These are phyloP conservation scores for Tylopilus balloui DNA, from an alignment of 768 basidiomycete genomes.

Conservation along the genomic window DNA sequence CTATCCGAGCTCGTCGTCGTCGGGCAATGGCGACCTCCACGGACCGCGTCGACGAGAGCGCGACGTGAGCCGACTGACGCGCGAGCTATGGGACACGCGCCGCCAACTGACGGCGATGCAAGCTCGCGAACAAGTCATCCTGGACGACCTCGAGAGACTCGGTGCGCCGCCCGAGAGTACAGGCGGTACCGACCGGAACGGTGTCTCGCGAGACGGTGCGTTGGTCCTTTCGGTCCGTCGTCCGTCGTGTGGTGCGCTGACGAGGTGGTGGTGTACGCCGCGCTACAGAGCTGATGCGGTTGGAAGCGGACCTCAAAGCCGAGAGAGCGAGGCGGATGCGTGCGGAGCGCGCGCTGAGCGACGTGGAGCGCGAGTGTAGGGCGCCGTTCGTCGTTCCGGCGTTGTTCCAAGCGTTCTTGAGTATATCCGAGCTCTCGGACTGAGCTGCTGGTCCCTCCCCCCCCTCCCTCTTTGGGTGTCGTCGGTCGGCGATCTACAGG, in stretches of 20 bases:
- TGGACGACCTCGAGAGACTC: conserved; percentile 20
- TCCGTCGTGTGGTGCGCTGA: too few species aligned
- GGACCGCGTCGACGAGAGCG: background rate
- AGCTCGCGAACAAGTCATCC: conserved; percentile 22
- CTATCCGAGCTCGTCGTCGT: background rate
- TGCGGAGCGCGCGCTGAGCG: conserved; percentile 42
- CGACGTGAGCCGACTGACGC: conserved; percentile 14
- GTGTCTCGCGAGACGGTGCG: conserved; percentile 17
- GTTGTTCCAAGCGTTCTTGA: conserved; percentile 49
- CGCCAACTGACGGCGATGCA: conserved; percentile 20
- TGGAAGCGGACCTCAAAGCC: conserved; percentile 34
- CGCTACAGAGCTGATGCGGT: conserved; percentile 13
- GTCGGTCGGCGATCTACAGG: too few species aligned
- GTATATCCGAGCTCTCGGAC: conserved; percentile 43
- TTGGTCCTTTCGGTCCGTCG: too few species aligned
- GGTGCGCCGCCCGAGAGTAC: conserved; percentile 5
- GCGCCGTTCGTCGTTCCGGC: conserved; percentile 56
- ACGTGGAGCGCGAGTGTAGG: conserved; percentile 47
- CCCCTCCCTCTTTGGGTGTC: too few species aligned
- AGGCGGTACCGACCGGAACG: background rate
- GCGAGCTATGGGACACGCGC: conserved; percentile 29
- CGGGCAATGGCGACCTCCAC: background rate
- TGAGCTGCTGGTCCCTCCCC: conserved; percentile 5
- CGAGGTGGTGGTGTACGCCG: background rate
- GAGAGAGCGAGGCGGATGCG: conserved; percentile 38